phyloP scores from a whole-genome alignment of 192 early-diverging fungal species.

The Coemansia sp. region DNA sequence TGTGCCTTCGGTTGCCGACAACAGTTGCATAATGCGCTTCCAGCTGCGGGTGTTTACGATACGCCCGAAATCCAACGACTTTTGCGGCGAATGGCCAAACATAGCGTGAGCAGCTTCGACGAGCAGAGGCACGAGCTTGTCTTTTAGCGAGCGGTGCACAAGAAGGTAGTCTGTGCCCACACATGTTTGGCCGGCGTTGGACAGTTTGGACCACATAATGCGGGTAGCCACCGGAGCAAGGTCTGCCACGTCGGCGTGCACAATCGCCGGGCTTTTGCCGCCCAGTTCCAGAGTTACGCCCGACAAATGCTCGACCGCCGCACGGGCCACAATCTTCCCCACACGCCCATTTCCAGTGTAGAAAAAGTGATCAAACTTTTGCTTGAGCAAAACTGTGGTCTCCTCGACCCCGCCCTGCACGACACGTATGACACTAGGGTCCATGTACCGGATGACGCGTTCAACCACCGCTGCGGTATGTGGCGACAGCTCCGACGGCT shows the following conservation, averaged over 20 bases:
- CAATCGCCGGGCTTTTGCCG: conserved; percentile 78
- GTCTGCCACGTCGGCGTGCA: conserved; percentile 66
- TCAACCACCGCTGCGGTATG: conserved; percentile 65
- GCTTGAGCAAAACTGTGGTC: conserved; percentile 70
- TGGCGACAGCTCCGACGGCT: conserved; percentile 80
- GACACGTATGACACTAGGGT: conserved; percentile 61
- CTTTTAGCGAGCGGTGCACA: conserved; percentile 60
- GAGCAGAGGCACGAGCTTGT: conserved; percentile 61
- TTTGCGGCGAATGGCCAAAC: conserved; percentile 55
- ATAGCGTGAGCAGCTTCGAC: conserved; percentile 42
- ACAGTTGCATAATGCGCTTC: conserved; percentile 60
- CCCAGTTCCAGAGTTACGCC: conserved; percentile 93
- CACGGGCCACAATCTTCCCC: conserved; percentile 77
- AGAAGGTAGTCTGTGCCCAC: conserved; percentile 86
- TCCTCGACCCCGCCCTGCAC: conserved; percentile 76
- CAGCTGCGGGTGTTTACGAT: conserved; percentile 74
- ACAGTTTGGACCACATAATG: conserved; percentile 76
- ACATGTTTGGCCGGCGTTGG: conserved; percentile 90
- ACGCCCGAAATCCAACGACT: conserved; percentile 61
- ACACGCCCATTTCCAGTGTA: conserved; percentile 86
- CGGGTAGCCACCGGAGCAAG: conserved; percentile 65
- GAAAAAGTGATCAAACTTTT: conserved; percentile 87
- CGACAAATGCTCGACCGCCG: conserved; percentile 83
- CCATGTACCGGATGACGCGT: conserved; percentile 74
- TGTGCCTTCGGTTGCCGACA: conserved; percentile 54